A percentile compares a stretch with the other conserved stretches of the same genome.
Evolutionary conservation across 306 rosid genomes (phyloP).

Genomic region (Dalbergia cochinchinensis): DNA sequence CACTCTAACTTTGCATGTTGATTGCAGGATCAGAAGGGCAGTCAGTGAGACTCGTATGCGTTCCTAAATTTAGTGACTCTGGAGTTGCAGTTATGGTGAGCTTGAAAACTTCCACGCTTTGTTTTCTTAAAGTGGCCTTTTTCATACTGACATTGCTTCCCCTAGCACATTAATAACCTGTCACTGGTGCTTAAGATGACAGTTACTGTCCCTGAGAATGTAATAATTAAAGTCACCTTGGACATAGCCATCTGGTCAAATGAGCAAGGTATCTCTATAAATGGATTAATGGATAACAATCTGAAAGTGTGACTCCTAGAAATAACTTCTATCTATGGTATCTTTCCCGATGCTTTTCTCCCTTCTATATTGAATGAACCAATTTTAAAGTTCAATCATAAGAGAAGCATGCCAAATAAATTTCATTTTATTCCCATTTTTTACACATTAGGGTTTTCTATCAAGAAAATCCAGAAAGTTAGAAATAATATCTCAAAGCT

Average conservation of each 20-base stretch:
- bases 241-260: neutral
- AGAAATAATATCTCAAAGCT: no score
- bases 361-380: no score
- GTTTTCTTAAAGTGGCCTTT: constrained; percentile 15
- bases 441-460: neutral
- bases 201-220: neutral
- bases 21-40: constrained; percentile 89
- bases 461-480: constrained; percentile 30
- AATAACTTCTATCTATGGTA: constrained; percentile 21
- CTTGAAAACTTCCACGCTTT: constrained; percentile 9
- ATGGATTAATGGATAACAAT: constrained; percentile 19
- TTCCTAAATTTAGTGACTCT: constrained; percentile 85
- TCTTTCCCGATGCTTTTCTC: constrained; percentile 27
- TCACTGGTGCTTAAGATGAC: constrained; percentile 14
- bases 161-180: neutral
- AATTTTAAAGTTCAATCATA: no score
- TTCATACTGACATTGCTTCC: neutral
- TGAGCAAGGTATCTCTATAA: constrained; percentile 5
- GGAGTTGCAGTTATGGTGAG: constrained; percentile 93
- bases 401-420: no score
- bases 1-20: constrained; percentile 24
- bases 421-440: constrained; percentile 6
- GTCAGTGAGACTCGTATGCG: constrained; percentile 79
- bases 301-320: constrained; percentile 3
- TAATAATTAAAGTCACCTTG: constrained; percentile 24